These are phyloP conservation scores for Penicillium nordicum DNA, from an alignment of 2,329 filamentous ascomycete genomes.

Conservation along the genomic window DNA sequence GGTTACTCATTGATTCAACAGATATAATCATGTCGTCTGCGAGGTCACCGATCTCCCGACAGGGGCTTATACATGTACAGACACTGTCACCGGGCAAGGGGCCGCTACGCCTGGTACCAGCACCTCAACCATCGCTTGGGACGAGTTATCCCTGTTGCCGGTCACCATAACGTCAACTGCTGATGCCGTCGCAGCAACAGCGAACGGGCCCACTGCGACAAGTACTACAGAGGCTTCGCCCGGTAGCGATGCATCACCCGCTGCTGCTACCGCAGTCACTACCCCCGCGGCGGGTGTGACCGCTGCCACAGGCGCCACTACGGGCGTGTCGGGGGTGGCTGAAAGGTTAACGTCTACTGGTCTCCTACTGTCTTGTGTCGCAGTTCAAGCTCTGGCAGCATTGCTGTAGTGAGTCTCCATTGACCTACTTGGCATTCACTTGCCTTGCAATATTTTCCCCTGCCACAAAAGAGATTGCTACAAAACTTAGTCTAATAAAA, in stretches of 20 bases:
- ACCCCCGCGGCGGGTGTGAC: background rate
- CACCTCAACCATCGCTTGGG: constrained; percentile 7
- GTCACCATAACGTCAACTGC: constrained; percentile 23
- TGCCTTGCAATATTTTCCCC: background rate
- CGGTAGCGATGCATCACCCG: background rate
- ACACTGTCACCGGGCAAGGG: constrained; percentile 9
- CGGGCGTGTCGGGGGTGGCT: background rate
- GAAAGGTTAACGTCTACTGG: background rate
- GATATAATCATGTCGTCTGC: constrained; percentile 16
- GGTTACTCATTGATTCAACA: background rate
- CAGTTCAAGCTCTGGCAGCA: background rate
- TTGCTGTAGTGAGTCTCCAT: background rate
- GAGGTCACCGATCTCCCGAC: constrained; percentile 16
- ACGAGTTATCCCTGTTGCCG: constrained; percentile 12
- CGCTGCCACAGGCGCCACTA: background rate
- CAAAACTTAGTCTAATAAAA: background rate
- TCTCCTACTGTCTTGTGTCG: background rate
- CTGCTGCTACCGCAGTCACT: background rate
- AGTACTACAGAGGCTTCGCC: background rate
- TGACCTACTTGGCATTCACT: background rate
- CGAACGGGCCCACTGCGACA: background rate
- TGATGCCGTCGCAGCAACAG: constrained; percentile 1
- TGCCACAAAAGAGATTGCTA: background rate
- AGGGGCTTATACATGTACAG: constrained; percentile 22
- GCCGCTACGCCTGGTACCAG: constrained; percentile 16